phyloP scores from a whole-genome alignment of 2,329 filamentous ascomycete genomes.

The Microsporum ferrugineum region DNA sequence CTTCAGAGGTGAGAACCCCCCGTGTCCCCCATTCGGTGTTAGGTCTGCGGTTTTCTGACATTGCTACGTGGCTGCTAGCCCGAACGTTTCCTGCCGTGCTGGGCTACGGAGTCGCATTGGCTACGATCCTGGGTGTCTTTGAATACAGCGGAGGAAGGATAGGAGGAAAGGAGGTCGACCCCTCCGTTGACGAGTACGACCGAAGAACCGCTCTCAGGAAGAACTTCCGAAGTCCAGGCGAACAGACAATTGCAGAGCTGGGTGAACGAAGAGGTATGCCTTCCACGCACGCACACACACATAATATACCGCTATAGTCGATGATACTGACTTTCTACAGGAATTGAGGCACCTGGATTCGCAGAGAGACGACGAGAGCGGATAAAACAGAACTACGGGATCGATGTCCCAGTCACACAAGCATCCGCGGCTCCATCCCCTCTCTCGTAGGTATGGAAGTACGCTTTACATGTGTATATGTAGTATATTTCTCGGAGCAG shows the following conservation, averaged over 20 bases:
- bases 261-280: conserved; percentile 75
- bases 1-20: conserved; percentile 48
- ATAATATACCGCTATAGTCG: conserved; percentile 10
- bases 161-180: conserved; percentile 44
- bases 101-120: conserved; percentile 53
- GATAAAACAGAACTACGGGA: conserved; percentile 75
- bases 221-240: conserved; percentile 60
- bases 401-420: conserved; percentile 61
- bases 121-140: conserved; percentile 50
- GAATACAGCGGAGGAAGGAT: conserved; percentile 56
- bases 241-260: conserved; percentile 68
- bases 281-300: background rate
- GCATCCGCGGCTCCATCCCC: conserved; percentile 25
- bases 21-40: too few relatives aligned
- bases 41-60: background rate
- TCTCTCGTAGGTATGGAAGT: background rate
- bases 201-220: conserved; percentile 63
- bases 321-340: conserved; percentile 34
- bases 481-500: conserved; percentile 8
- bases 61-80: conserved; percentile 28
- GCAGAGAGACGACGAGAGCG: conserved; percentile 71
- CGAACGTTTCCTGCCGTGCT: conserved; percentile 59
- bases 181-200: conserved; percentile 60
- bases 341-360: conserved; percentile 69
- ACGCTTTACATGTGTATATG: conserved; percentile 8